Conservation (phyloP, 2,329 filamentous ascomycete species). For the Orbilia quercus region DNA sequence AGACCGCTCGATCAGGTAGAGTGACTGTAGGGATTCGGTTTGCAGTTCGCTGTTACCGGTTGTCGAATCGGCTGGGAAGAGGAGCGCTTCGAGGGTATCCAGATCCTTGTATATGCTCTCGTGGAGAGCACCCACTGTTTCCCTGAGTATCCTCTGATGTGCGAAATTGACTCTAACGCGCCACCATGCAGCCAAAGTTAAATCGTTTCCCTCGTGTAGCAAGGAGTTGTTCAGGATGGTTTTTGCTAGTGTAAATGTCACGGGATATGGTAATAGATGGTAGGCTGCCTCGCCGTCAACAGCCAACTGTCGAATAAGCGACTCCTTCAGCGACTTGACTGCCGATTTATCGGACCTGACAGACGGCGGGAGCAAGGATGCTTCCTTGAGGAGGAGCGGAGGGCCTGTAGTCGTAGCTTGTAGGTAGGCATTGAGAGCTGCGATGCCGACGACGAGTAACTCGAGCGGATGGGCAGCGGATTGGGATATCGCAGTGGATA, state of each 20-base stretch:
- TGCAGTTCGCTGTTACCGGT: slow-evolving; percentile 24
- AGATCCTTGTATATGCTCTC: slow-evolving; percentile 72
- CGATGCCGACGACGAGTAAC: slow-evolving; percentile 69
- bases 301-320: slow-evolving; percentile 75
- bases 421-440: slow-evolving; percentile 80
- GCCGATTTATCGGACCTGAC: slow-evolving; percentile 63
- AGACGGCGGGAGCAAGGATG: slow-evolving; percentile 66
- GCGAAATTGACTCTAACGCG: slow-evolving; percentile 78
- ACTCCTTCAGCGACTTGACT: slow-evolving; percentile 66
- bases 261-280: slow-evolving; percentile 81
- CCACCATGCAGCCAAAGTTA: slow-evolving; percentile 68
- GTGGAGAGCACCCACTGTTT: slow-evolving; percentile 72
- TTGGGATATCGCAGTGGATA: slow-evolving; percentile 11
- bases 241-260: slow-evolving; percentile 83
- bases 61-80: slow-evolving; percentile 63
- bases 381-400: slow-evolving; percentile 72
- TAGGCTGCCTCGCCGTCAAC: slow-evolving; percentile 90
- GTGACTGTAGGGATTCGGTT: slow-evolving; percentile 67
- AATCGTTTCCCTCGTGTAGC: slow-evolving; percentile 60
- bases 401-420: slow-evolving; percentile 91
- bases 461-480: slow-evolving; percentile 21
- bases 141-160: slow-evolving; percentile 75
- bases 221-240: slow-evolving; percentile 68
- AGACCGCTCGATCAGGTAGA: slow-evolving; percentile 83
- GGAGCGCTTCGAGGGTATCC: slow-evolving; percentile 64